A percentile compares a stretch with the other conserved stretches of the same genome.
phyloP scores from a whole-genome alignment of 805 yeast species.

The Yarrowia yakushimensis region DNA sequence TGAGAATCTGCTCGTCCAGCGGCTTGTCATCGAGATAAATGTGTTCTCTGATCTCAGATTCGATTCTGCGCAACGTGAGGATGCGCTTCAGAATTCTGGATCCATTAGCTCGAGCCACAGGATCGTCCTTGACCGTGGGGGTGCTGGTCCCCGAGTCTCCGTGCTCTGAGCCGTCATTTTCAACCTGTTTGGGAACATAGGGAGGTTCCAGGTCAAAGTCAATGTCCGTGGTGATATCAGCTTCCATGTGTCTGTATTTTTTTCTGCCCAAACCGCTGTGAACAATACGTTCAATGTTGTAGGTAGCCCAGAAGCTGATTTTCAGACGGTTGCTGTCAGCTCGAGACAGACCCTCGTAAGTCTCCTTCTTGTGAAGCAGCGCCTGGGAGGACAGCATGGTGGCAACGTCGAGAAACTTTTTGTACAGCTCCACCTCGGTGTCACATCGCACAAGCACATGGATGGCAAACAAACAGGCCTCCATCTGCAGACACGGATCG shows the following conservation, averaged over 20 bases:
- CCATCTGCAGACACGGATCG: slow-evolving; percentile 47
- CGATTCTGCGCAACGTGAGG: slow-evolving; percentile 54
- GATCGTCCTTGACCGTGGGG: not conserved
- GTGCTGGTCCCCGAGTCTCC: not conserved
- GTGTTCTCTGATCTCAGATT: slow-evolving; percentile 55
- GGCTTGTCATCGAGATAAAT: slow-evolving; percentile 41
- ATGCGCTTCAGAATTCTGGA: slow-evolving; percentile 40
- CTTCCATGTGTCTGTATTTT: slow-evolving; percentile 11
- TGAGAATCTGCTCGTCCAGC: slow-evolving; percentile 44
- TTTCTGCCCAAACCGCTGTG: slow-evolving; percentile 9
- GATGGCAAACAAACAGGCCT: slow-evolving; percentile 50
- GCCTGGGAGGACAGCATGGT: not conserved
- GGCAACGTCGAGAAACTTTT: slow-evolving; percentile 18
- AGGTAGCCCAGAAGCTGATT: slow-evolving; percentile 18
- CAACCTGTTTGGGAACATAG: slow-evolving; percentile 10
- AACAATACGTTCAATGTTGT: slow-evolving; percentile 10
- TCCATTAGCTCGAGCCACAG: not conserved
- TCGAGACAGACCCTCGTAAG: not conserved
- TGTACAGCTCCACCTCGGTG: slow-evolving; percentile 40
- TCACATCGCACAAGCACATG: slow-evolving; percentile 59
- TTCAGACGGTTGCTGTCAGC: not conserved
- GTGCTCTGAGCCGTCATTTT: slow-evolving; percentile 20
- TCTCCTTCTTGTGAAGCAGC: slow-evolving; percentile 13
- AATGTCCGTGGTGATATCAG: slow-evolving; percentile 37
- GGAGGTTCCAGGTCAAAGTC: slow-evolving; percentile 21